A percentile compares a stretch with the other conserved stretches of the same genome.
phyloP scores from a whole-genome alignment of 257 asterid species.

The Penstemon newberryi region DNA sequence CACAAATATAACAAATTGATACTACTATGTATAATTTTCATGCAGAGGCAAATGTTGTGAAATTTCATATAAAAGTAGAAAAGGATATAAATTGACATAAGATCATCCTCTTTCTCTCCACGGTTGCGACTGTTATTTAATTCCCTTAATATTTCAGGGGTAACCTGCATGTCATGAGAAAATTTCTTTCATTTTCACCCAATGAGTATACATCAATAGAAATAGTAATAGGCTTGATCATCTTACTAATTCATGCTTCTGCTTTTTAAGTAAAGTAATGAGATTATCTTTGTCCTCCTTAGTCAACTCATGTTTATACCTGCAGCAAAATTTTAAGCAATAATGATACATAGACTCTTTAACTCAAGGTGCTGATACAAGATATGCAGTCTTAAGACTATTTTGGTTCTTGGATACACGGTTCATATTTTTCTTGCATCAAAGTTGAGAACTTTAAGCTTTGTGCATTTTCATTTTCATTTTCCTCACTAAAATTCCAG shows the following conservation, averaged over 20 bases:
- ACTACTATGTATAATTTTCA: neutral
- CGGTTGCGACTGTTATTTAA: slow-evolving; percentile 83
- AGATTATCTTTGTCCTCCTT: slow-evolving; percentile 79
- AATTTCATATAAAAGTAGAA: slow-evolving; percentile 11
- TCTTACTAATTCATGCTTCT: slow-evolving; percentile 81
- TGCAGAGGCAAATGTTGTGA: neutral
- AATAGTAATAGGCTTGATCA: slow-evolving; percentile 18
- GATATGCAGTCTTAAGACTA: too few species aligned
- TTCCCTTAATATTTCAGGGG: slow-evolving; percentile 91
- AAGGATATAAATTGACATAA: slow-evolving; percentile 83
- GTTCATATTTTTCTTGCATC: too few species aligned
- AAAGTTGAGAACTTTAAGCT: too few species aligned
- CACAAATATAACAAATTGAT: neutral
- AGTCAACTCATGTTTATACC: slow-evolving; percentile 84
- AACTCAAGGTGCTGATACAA: too few species aligned
- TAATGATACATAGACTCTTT: neutral
- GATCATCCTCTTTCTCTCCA: slow-evolving; percentile 85
- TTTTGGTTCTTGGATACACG: too few species aligned
- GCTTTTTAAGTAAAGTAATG: slow-evolving; percentile 59
- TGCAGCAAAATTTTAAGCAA: slow-evolving; percentile 26
- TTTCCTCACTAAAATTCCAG: too few species aligned
- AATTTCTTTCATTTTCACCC: neutral
- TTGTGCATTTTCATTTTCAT: too few species aligned
- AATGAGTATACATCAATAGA: neutral
- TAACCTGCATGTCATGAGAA: slow-evolving; percentile 57